These are phyloP conservation scores for Auriscalpium vulgare DNA, from an alignment of 768 basidiomycete genomes.

Conservation along the genomic window DNA sequence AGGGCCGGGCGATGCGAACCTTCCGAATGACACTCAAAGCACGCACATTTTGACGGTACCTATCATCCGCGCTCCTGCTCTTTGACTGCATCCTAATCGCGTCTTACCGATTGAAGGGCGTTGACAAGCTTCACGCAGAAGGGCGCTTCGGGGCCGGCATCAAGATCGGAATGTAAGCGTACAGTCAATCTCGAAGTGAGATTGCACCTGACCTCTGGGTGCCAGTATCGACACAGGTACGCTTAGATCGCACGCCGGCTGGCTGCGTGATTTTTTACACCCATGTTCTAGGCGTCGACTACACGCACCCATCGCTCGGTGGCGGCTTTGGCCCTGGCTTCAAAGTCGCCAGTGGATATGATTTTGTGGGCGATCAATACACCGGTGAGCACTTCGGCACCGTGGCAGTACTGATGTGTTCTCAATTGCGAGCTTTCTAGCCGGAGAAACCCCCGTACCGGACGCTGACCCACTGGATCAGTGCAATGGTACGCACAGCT, in stretches of 20 bases:
- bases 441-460: conserved; percentile 30
- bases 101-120: conserved; percentile 33
- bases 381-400: conserved; percentile 24
- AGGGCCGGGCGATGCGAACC: conserved; percentile 31
- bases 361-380: conserved; percentile 52
- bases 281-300: conserved; percentile 36
- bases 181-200: background rate
- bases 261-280: too few relatives aligned
- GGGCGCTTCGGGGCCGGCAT: conserved; percentile 57
- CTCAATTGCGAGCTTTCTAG: too few relatives aligned
- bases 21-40: conserved; percentile 39
- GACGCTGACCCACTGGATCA: conserved; percentile 46
- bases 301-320: conserved; percentile 47
- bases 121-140: conserved; percentile 57
- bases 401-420: too few relatives aligned
- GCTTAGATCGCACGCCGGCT: background rate
- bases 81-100: background rate
- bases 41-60: conserved; percentile 47
- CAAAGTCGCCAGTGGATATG: conserved; percentile 45
- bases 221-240: conserved; percentile 39
- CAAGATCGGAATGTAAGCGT: conserved; percentile 55
- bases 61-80: background rate
- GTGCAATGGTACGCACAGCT: conserved; percentile 28
- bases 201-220: background rate
- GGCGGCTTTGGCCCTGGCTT: conserved; percentile 45